Percentiles rank a stretch among this genome's conserved stretches.
These are phyloP conservation scores for Pilaira anomala DNA, from an alignment of 192 early-diverging fungal species.

Conservation along the genomic window DNA sequence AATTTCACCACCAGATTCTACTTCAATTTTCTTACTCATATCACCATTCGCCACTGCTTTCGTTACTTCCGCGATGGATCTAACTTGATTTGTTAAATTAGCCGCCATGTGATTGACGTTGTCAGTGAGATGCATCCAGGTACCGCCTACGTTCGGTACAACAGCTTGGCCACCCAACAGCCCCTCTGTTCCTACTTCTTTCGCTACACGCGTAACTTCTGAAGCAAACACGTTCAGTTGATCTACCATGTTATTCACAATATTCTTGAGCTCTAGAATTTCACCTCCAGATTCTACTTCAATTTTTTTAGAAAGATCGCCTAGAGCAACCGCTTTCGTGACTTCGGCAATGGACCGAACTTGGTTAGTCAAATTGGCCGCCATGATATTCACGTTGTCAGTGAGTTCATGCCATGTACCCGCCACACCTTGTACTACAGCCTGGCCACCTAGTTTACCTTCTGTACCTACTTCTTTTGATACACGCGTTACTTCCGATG, in stretches of 20 bases:
- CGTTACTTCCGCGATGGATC: conserved; percentile 59
- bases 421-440: conserved; percentile 63
- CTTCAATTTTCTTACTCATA: conserved; percentile 53
- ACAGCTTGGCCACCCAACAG: conserved; percentile 55
- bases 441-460: conserved; percentile 75
- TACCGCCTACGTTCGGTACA: conserved; percentile 56
- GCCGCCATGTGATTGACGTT: conserved; percentile 64
- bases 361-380: conserved; percentile 58
- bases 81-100: conserved; percentile 58
- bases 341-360: conserved; percentile 67
- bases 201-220: conserved; percentile 64
- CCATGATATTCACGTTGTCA: conserved; percentile 65
- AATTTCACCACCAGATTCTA: conserved; percentile 54
- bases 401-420: conserved; percentile 78
- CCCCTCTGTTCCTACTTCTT: conserved; percentile 61
- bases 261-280: conserved; percentile 68
- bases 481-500: conserved; percentile 51
- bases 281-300: conserved; percentile 63
- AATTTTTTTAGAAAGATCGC: conserved; percentile 59
- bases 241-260: conserved; percentile 83
- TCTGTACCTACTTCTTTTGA: conserved; percentile 54
- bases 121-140: conserved; percentile 63
- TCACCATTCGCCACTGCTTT: conserved; percentile 56
- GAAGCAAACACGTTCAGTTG: conserved; percentile 46
- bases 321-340: conserved; percentile 51